phyloP scores from a whole-genome alignment of 495 filamentous ascomycete species.

The Cudoniella acicularis region DNA sequence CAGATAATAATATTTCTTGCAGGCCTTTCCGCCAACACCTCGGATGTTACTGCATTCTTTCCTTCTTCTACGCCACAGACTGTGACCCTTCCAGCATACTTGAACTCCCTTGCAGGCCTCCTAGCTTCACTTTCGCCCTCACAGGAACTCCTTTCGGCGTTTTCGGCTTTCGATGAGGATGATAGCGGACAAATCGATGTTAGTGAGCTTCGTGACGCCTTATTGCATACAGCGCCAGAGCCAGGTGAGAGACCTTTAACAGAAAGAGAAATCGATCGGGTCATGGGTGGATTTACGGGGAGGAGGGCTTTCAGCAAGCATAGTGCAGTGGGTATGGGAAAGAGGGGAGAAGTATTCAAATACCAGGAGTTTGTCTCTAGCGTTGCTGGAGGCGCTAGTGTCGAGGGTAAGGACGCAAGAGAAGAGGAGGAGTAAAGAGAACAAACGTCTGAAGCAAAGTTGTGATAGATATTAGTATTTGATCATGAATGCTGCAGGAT shows the following conservation, averaged over 20 bases:
- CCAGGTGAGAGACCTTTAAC: slow-evolving; percentile 64
- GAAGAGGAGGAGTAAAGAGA: slow-evolving; percentile 2
- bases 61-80: slow-evolving; percentile 60
- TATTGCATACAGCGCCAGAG: slow-evolving; percentile 77
- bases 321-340: slow-evolving; percentile 34
- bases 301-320: slow-evolving; percentile 67
- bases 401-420: slow-evolving; percentile 13
- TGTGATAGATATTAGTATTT: no score
- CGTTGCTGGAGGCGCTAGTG: slow-evolving; percentile 40
- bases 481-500: no score
- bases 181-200: slow-evolving; percentile 91
- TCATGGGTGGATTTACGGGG: slow-evolving; percentile 79
- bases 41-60: slow-evolving; percentile 71
- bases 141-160: slow-evolving; percentile 76
- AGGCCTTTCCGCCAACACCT: slow-evolving; percentile 49
- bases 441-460: not conserved
- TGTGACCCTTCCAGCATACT: slow-evolving; percentile 78
- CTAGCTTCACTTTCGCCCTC: slow-evolving; percentile 69
- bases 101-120: slow-evolving; percentile 69
- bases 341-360: slow-evolving; percentile 69
- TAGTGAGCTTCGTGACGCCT: slow-evolving; percentile 72
- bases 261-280: slow-evolving; percentile 74
- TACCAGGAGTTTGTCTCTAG: slow-evolving; percentile 73
- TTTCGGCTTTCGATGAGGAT: slow-evolving; percentile 92
- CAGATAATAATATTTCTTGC: not conserved